Base-by-base conservation (phyloP, 2,329 filamentous ascomycete species). In the Nothophoma quercina region DNA sequence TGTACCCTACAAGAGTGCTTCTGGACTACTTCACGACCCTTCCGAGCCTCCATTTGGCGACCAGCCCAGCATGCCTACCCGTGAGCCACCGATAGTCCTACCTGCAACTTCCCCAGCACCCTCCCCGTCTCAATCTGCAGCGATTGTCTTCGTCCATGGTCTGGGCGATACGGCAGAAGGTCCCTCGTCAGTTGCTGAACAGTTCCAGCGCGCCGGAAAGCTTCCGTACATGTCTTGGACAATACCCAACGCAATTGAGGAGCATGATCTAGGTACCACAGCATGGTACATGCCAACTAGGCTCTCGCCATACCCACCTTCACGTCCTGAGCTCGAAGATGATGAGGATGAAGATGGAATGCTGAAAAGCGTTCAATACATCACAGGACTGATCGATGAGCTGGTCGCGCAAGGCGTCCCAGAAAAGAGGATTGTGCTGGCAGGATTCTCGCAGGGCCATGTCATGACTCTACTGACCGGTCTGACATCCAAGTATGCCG, bases 161-260 rank as follows among this genome's bases (percentile, higher is more conserved):
- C 64, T 80, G 6, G 77, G 78, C 13, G 79, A 81, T 51, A 77
- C 76, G 45, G 78, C 77, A 13, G 69, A 75, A 39, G 78, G 77
- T 4, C 64, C 50, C 4, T 78, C 25, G 71, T 75, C 55, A 69
- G 78, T 77, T 51, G 76, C 77, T 13, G 71, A 75, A 22, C 79
- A 81, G 57, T 81, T 82, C 59, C 79, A 81, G 52, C 62, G 74
- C 30, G 77, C 77, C 35, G 66, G 69, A 53, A 83, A 82, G 64
- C 71, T 83, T 5, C 74, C 78, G 0, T 73, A 81, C 60, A 65
- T 81, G 58, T 71, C 74, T 39, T 83, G 80, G 80, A 68, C 81
- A 32, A 73, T 83, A 22, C 80, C 81, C 12, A 81, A 79, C 47
- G 80, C 81, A 2, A 69, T 73, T 33, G 72, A 78, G 30, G 77